Evolutionary conservation across 768 basidiomycete genomes (phyloP), one percentile per base, ranked within the genome.

Genomic region (Megacollybia marginata): DNA sequence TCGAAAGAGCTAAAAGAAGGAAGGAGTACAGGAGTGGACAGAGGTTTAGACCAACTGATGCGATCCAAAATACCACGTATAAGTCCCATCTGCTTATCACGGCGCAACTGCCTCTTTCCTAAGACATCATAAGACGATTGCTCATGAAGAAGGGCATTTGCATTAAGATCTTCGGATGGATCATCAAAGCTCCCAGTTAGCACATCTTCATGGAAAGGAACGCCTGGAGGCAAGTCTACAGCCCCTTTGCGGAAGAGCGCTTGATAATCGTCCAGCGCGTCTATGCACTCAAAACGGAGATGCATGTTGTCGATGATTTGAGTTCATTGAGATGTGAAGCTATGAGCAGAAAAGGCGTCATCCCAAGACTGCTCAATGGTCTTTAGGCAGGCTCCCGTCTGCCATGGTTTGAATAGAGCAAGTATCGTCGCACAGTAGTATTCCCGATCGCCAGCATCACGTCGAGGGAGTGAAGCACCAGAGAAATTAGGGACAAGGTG

Each of bases 211-310:
- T 16, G 10, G 10, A 36, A 10, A 36, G 35, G 35, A 10, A 18
- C 54, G 53, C 13, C 49, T 13, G 9, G 16, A 54, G 48, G 15
- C 49, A 53, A 5, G 18, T 9, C 35, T 8, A 15, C 8, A 47
- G 18, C 46, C 19, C 11, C 10, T 33, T 47, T 18, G 18, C 23
- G 53, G 15, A 48, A 34, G 34, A 53, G 50, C 13, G 54, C 50
- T 12, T 52, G 16, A 50, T 49, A 57, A 42, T 58, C 57, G 43
- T 62, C 57, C 32, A 57, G 28, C 4, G 57, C 54, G 54, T 62
- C 57, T 23, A 53, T 33, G 42, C 60, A 62, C 44, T 62, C 59
- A 51, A 60, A 58, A 16, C 35, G 28, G 1, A 61, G 32, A 38
- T 62, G 34, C 43, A 55, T 50, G 34, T 52, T 42, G 4, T 43